phyloP scores from a whole-genome alignment of 371 early-diverging fungal genomes.

The Apophysomyces trapeziformis region DNA sequence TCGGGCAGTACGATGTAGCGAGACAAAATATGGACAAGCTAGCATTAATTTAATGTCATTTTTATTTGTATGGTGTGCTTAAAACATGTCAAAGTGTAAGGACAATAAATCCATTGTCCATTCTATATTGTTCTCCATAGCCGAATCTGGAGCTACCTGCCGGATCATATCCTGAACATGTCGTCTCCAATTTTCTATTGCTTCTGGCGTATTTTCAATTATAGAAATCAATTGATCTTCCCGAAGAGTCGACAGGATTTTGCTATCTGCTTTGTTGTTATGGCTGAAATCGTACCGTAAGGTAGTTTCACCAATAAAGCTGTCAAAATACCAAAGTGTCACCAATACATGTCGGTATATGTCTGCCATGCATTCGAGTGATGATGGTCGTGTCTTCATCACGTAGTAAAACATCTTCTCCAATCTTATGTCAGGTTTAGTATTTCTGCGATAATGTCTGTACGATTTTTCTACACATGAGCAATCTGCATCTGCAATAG shows the following conservation, averaged over 20 bases:
- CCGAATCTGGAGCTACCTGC: neutral
- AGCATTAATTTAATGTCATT: too few species aligned
- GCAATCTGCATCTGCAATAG: neutral
- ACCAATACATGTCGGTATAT: neutral
- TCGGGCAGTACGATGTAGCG: neutral
- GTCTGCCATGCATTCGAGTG: neutral
- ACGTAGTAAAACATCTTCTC: neutral
- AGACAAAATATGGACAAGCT: too few species aligned
- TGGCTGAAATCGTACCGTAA: neutral
- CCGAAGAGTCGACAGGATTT: neutral
- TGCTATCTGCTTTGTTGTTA: neutral
- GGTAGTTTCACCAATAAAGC: neutral
- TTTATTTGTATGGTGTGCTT: too few species aligned
- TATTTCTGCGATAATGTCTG: neutral
- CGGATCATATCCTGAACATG: neutral
- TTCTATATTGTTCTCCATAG: conserved; percentile 1
- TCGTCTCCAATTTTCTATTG: neutral
- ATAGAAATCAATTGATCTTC: conserved; percentile 15
- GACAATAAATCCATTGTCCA: neutral
- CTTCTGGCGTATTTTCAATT: conserved; percentile 6
- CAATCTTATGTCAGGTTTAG: neutral
- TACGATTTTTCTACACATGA: neutral
- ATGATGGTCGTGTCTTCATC: neutral
- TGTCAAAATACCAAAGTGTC: neutral
- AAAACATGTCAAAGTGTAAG: neutral